Base-by-base conservation (phyloP, 768 basidiomycete genomes). In the Auricularia sp. region DNA sequence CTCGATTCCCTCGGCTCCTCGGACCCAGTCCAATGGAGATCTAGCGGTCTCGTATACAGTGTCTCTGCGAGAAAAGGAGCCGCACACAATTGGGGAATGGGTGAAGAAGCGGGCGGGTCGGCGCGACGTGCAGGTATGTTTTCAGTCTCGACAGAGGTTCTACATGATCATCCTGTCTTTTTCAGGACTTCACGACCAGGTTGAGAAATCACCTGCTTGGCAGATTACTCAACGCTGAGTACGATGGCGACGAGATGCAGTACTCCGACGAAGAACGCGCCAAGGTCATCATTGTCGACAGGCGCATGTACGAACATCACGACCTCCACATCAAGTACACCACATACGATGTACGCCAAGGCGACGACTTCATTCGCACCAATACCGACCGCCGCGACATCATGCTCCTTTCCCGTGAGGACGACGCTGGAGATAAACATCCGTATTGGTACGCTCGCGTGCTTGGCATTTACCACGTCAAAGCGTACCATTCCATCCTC, bases 151-250 rank as follows among this genome's bases (percentile, higher is more conserved):
- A 39, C 39, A 12, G 39, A 1, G 2, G 29, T 29, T 1, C 29
- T 29, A 2, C 1, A 29, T 2, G 2, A 29, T 29, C 29, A 29
- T 29, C 2, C 29, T 29, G 2, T 29, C 39, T 39, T 1, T 51
- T 2, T 4, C 66, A 71, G 64, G n/a, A 64, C 23, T 74, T 75
- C 36, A 21, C 65, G 12, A 61, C 42, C 0, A 36, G 51, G 0
- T 63, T 76, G 1, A 67, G 71, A 33, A 66, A 70, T 4, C 72
- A 75, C 36, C 61, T 75, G 0, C 64, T 74, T 0, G 61, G 36
- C 0, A 65, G 70, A 3, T 6, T 72, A 0, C 65, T 66, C 0
- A 61, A 61, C 1, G 42, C 61, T 1, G 69, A 70, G 0, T 71
- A 66, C 12, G 61, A 70, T 14, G 65, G 67, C 0, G 67, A 72